Evolutionary conservation across 805 yeast genomes (phyloP), one percentile per base, ranked within the genome.

Genomic region (Blastobotrys muscicola): DNA sequence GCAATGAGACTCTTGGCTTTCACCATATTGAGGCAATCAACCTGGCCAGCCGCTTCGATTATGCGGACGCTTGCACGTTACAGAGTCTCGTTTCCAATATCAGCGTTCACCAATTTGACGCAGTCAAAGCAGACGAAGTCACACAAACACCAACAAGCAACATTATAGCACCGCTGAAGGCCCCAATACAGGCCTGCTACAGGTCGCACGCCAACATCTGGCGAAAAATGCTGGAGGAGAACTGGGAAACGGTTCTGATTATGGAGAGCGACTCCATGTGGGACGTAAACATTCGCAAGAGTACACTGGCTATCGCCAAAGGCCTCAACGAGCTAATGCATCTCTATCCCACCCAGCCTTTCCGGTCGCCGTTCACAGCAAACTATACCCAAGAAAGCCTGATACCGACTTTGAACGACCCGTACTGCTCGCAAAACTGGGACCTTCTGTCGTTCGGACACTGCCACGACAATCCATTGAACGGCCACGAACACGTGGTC

Each of bases 261-360:
- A 35, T 48, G 10, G 51, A 48, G 32, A 13, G 45, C 11, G 51
- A 48, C 26, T 45, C 48, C 3, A 39, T 42, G 16, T 48, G 51
- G 51, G 51, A 48, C 46, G 30, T 40, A n/a, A 36, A 48, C 26
- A 33, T 48, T 15, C 38, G 43, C 15, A 14, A 30, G 33, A 38
- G 6, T 6, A 20, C 26, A 4, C 26, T 20, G 6, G 26, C 26
- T 6, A 20, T 20, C 6, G 26, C 26, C 4, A 20, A 20, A 6
- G 26, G 26, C 26, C 26, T 20, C 6, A 20, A 20, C 26, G 26
- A 20, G 6, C 26, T 20, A 20, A 20, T 20, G 26, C 26, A 20
- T 20, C 26, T 20, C 6, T 20, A 20, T 6, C 26, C 26, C 26
- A 20, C 26, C 6, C 26, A 20, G 26, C 26, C 26, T 6, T 20